Evolutionary conservation across 2,329 filamentous ascomycete genomes (phyloP).

Genomic region (Pseudopithomyces maydicus): DNA sequence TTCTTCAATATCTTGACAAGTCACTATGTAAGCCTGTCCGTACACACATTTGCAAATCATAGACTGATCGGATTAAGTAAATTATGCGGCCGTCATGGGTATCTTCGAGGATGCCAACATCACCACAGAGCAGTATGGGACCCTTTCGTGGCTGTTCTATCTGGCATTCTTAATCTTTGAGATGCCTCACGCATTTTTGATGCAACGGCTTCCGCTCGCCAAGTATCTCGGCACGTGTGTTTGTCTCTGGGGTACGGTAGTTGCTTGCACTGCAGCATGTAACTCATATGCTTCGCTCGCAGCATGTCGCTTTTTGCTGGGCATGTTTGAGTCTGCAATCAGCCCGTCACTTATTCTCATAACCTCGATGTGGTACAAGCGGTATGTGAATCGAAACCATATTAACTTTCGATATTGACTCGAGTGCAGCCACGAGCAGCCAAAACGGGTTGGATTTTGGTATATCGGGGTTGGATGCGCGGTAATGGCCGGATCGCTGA

Average conservation of each 20-base stretch:
- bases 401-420: background rate
- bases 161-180: slow-evolving; percentile 28
- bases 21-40: slow-evolving; percentile 15
- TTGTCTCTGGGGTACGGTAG: slow-evolving; percentile 22
- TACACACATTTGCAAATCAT: background rate
- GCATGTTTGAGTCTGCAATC: slow-evolving; percentile 61
- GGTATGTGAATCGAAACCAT: background rate
- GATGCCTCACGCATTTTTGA: slow-evolving; percentile 29
- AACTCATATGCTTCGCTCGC: slow-evolving; percentile 51
- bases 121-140: slow-evolving; percentile 63
- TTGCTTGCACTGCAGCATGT: slow-evolving; percentile 18
- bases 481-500: slow-evolving; percentile 18
- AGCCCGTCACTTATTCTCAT: slow-evolving; percentile 58
- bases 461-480: slow-evolving; percentile 41
- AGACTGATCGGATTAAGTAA: slow-evolving; percentile 7
- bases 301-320: slow-evolving; percentile 59
- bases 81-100: slow-evolving; percentile 65
- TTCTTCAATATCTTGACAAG: slow-evolving; percentile 28
- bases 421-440: slow-evolving; percentile 34
- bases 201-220: slow-evolving; percentile 26
- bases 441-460: slow-evolving; percentile 33
- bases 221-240: slow-evolving; percentile 41
- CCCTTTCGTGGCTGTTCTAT: slow-evolving; percentile 58
- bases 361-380: slow-evolving; percentile 49
- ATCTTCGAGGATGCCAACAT: slow-evolving; percentile 64